Evolutionary conservation across 2,329 filamentous ascomycete genomes (phyloP).

Genomic region (Karstenula rhodostoma): DNA sequence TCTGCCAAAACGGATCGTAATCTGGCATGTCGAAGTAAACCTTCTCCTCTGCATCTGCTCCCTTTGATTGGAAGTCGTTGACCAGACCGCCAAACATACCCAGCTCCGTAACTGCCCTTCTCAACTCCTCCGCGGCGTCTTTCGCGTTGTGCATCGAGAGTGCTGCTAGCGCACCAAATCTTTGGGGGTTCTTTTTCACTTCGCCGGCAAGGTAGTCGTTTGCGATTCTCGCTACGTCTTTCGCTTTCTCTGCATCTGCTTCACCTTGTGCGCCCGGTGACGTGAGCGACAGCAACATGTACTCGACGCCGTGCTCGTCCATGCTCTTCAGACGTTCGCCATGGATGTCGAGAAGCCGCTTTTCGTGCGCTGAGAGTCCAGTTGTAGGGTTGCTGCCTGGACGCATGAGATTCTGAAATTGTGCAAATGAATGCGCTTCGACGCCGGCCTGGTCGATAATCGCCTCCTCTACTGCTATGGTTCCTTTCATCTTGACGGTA

Average conservation of each 20-base stretch:
- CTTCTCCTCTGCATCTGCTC: constrained; percentile 36
- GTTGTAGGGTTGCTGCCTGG: constrained; percentile 30
- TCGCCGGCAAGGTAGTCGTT: constrained; percentile 39
- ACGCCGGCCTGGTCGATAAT: constrained; percentile 39
- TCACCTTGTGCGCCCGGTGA: constrained; percentile 38
- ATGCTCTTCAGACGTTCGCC: constrained; percentile 35
- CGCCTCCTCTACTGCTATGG: constrained; percentile 40
- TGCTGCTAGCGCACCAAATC: constrained; percentile 39
- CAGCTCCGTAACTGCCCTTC: constrained; percentile 44
- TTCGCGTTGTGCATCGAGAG: constrained; percentile 45
- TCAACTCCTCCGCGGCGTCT: constrained; percentile 40
- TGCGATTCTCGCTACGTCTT: constrained; percentile 32
- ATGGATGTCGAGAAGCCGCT: constrained; percentile 38
- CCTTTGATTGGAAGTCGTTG: constrained; percentile 45
- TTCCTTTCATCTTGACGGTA: constrained; percentile 31
- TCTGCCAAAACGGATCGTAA: constrained; percentile 43
- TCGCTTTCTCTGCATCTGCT: constrained; percentile 33
- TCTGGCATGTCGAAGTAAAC: constrained; percentile 45
- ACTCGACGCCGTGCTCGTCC: constrained; percentile 42
- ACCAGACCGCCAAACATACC: constrained; percentile 71
- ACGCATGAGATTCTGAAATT: constrained; percentile 36
- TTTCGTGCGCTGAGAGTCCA: constrained; percentile 35
- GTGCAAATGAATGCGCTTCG: constrained; percentile 36
- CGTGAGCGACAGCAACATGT: constrained; percentile 41
- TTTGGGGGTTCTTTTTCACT: constrained; percentile 36